Evolutionary conservation across 345 rosid species (phyloP).

Genomic region (Psidium friedrichsthalianum): DNA sequence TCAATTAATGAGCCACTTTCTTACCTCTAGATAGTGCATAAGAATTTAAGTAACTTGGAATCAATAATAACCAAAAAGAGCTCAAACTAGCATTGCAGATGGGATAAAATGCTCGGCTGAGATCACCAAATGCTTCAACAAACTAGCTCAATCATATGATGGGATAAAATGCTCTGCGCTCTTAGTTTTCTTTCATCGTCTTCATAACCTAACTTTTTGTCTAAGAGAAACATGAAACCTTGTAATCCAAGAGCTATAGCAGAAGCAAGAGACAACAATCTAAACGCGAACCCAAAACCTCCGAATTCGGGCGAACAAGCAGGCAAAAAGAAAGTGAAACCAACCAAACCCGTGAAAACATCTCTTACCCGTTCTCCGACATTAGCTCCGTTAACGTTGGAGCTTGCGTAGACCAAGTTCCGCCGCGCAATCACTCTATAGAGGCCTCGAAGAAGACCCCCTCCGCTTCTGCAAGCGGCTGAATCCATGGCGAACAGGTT

Average conservation of each 20-base stretch:
- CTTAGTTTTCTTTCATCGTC: background rate
- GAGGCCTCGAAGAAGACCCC: background rate
- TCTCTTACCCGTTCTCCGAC: background rate
- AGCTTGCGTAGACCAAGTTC: background rate
- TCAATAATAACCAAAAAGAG: background rate
- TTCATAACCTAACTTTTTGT: background rate
- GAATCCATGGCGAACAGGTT: background rate
- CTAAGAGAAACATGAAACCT: background rate
- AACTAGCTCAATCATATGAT: background rate
- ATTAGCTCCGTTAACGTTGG: background rate
- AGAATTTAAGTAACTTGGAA: background rate
- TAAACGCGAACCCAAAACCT: background rate
- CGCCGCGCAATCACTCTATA: background rate
- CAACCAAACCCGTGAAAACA: background rate
- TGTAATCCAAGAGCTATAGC: background rate
- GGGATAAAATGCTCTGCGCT: background rate
- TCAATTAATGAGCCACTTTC: background rate
- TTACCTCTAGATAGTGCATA: background rate
- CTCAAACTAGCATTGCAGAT: background rate
- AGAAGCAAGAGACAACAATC: background rate
- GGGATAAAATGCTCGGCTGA: background rate
- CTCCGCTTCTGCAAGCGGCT: background rate
- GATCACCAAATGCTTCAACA: background rate
- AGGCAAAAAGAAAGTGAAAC: background rate
- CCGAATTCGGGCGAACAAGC: background rate